Conservation (phyloP, 2,329 filamentous ascomycete genomes). For the Parafenestella ontariensis region DNA sequence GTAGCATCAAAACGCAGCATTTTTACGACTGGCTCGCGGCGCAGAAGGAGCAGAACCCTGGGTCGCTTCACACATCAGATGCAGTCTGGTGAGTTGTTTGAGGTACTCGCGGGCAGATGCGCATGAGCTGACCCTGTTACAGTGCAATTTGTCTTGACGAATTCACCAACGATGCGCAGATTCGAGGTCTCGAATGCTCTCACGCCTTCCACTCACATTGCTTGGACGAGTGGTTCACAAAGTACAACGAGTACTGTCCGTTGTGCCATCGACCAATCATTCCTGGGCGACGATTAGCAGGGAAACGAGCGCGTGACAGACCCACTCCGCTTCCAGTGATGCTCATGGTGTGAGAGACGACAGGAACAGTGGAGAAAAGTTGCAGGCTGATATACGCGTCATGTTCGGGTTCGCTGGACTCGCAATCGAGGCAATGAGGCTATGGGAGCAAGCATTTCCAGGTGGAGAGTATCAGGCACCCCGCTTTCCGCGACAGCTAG, state of each 20-base stretch:
- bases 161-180: slow-evolving; percentile 40
- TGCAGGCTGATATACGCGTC: too few species aligned
- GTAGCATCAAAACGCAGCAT: slow-evolving; percentile 37
- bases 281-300: slow-evolving; percentile 24
- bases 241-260: slow-evolving; percentile 49
- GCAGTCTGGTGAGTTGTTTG: slow-evolving; percentile 33
- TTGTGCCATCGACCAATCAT: slow-evolving; percentile 49
- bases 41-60: slow-evolving; percentile 30
- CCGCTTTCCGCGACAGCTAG: slow-evolving; percentile 1
- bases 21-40: slow-evolving; percentile 44
- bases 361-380: too few species aligned
- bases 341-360: slow-evolving; percentile 40
- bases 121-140: slow-evolving; percentile 6
- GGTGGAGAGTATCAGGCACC: neutral
- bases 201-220: slow-evolving; percentile 49
- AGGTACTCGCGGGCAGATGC: neutral
- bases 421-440: too few species aligned
- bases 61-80: slow-evolving; percentile 20
- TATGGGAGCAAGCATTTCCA: too few species aligned
- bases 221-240: slow-evolving; percentile 48
- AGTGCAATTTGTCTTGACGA: slow-evolving; percentile 49
- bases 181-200: slow-evolving; percentile 44
- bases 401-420: too few species aligned
- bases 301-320: slow-evolving; percentile 10
- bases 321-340: slow-evolving; percentile 23